Evolutionary conservation across 2,329 filamentous ascomycete genomes (phyloP).

Genomic region (Davidsoniella virescens): DNA sequence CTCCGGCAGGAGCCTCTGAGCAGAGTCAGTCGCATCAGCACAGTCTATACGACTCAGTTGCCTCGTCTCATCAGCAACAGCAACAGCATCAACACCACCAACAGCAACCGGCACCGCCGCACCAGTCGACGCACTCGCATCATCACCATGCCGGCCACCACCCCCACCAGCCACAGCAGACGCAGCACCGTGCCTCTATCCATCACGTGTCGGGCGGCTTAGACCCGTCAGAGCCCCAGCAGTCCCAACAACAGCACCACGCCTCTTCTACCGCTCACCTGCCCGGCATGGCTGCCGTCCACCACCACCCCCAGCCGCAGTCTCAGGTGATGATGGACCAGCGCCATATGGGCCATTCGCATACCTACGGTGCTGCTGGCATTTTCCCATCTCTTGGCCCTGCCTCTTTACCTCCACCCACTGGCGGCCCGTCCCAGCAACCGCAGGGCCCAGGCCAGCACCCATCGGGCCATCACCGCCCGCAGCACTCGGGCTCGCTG

Average conservation of each 20-base stretch:
- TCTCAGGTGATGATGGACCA: constrained; percentile 42
- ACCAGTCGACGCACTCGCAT: constrained; percentile 5
- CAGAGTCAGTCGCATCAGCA: constrained; percentile 44
- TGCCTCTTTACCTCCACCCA: constrained; percentile 15
- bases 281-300: constrained; percentile 24
- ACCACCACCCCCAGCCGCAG: constrained; percentile 31
- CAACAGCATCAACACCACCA: constrained; percentile 16
- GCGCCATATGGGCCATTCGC: constrained; percentile 27
- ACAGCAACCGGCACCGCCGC: constrained; percentile 15
- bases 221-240: too few species aligned
- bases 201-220: constrained; percentile 25
- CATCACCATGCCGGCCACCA: constrained; percentile 14
- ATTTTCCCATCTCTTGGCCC: constrained; percentile 37
- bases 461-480: not conserved
- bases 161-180: constrained; percentile 14
- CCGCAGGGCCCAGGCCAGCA: constrained; percentile 17
- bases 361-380: constrained; percentile 31
- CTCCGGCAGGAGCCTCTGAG: constrained; percentile 38
- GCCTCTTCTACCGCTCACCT: constrained; percentile 23
- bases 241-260: constrained; percentile 13
- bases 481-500: constrained; percentile 19
- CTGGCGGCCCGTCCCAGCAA: constrained; percentile 16
- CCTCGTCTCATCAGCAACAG: constrained; percentile 18
- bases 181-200: constrained; percentile 18
- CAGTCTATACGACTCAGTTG: constrained; percentile 36